A percentile compares a stretch with the other conserved stretches of the same genome.
These are phyloP conservation scores for Fusarium dimerum DNA, from an alignment of 2,329 filamentous ascomycete species.

Conservation along the genomic window DNA sequence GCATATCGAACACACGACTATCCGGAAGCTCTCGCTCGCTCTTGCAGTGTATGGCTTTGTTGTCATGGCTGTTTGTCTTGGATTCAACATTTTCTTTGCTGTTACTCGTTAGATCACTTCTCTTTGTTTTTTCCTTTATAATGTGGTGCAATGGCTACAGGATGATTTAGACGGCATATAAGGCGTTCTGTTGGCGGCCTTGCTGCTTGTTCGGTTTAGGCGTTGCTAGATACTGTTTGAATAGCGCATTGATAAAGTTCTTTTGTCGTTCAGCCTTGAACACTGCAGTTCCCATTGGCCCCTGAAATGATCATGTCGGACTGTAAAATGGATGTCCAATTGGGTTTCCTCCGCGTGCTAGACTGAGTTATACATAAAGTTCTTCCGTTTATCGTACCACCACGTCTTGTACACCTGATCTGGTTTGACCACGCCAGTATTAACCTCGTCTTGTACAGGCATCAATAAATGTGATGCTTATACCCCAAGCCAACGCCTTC, in stretches of 20 bases:
- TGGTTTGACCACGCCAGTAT: background rate
- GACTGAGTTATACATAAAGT: background rate
- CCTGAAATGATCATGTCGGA: background rate
- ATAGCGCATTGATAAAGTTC: constrained; percentile 22
- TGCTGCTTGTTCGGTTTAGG: constrained; percentile 19
- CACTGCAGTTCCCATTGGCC: too few relatives aligned
- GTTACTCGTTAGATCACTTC: constrained; percentile 48
- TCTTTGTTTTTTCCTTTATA: constrained; percentile 13
- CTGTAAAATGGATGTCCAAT: background rate
- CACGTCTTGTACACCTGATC: background rate
- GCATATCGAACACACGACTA: constrained; percentile 62
- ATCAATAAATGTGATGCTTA: constrained; percentile 5
- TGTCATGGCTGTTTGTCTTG: constrained; percentile 87
- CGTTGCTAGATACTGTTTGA: constrained; percentile 19
- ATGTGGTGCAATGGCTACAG: constrained; percentile 16
- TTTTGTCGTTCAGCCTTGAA: constrained; percentile 3
- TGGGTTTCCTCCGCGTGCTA: background rate
- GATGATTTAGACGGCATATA: constrained; percentile 20
- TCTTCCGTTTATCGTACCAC: background rate
- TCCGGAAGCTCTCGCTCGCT: constrained; percentile 73
- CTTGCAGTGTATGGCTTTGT: constrained; percentile 80
- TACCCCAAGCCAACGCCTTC: constrained; percentile 29
- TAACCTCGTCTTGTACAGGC: background rate
- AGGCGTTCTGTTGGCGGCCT: constrained; percentile 22
- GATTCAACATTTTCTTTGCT: constrained; percentile 81